Conservation (phyloP, 139 green algal genomes). For the Ettlia oleoabundans region DNA sequence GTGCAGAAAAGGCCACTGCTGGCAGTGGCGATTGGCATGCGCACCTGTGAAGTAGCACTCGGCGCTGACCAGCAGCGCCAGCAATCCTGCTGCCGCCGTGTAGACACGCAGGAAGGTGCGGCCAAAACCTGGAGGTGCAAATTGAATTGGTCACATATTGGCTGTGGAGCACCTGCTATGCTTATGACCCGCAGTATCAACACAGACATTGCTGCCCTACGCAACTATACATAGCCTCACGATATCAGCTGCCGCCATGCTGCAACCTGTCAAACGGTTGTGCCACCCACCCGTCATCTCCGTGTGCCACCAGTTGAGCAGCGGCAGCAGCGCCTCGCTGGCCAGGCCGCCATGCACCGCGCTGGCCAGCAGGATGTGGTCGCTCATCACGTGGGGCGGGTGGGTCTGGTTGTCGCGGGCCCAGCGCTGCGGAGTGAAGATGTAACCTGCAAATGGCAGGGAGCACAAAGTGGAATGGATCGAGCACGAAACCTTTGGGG, state of each 20-base stretch:
- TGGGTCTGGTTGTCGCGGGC: conserved; percentile 12
- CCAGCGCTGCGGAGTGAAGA: conserved; percentile 1
- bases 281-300: not conserved
- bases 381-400: conserved; percentile 46
- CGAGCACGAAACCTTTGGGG: no score
- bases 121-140: not conserved
- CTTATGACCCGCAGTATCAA: no score
- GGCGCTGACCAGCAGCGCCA: conserved; percentile 33
- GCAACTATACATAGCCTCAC: no score
- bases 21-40: not conserved
- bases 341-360: conserved; percentile 28
- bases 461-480: no score
- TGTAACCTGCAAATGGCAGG: conserved; percentile 27
- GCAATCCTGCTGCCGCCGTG: not conserved
- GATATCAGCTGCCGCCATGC: no score
- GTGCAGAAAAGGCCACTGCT: no score
- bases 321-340: conserved; percentile 26
- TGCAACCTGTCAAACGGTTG: not conserved
- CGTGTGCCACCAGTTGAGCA: conserved; percentile 13
- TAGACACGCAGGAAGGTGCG: conserved; percentile 10
- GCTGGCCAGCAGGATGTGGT: conserved; percentile 48
- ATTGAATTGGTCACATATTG: no score
- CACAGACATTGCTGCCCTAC: no score
- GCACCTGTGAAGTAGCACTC: conserved; percentile 49
- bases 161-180: no score